Conservation (phyloP, 148 eudicot species). For the Cornus kousa region DNA sequence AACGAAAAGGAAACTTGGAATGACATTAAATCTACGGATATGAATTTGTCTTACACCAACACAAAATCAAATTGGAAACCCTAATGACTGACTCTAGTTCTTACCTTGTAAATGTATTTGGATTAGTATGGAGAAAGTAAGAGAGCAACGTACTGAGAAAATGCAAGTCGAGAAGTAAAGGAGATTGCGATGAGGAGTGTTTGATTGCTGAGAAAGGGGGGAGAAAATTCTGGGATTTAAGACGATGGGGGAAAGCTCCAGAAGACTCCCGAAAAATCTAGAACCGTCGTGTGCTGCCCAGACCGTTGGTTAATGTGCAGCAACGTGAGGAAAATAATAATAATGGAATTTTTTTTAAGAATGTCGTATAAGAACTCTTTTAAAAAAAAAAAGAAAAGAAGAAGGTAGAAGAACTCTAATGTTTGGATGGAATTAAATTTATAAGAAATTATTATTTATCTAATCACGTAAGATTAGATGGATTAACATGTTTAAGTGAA, state of each 20-base stretch:
- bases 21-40: no score
- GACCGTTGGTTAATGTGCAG: not conserved
- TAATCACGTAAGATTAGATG: no score
- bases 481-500: no score
- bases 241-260: not conserved
- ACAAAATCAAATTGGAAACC: no score
- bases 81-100: not conserved
- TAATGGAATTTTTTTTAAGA: no score
- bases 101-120: not conserved
- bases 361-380: not conserved
- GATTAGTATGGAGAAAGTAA: not conserved
- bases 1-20: no score
- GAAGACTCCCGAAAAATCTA: not conserved
- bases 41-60: no score
- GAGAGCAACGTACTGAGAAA: no score
- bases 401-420: not conserved
- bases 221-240: slow-evolving; percentile 1
- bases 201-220: not conserved
- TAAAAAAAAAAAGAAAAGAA: no score
- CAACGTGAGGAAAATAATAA: no score
- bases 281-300: not conserved
- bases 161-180: not conserved
- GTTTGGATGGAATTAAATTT: no score
- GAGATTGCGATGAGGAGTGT: not conserved
- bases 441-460: no score